Base-by-base conservation (phyloP, 192 early-diverging fungal species). In the Coemansia sp. region DNA sequence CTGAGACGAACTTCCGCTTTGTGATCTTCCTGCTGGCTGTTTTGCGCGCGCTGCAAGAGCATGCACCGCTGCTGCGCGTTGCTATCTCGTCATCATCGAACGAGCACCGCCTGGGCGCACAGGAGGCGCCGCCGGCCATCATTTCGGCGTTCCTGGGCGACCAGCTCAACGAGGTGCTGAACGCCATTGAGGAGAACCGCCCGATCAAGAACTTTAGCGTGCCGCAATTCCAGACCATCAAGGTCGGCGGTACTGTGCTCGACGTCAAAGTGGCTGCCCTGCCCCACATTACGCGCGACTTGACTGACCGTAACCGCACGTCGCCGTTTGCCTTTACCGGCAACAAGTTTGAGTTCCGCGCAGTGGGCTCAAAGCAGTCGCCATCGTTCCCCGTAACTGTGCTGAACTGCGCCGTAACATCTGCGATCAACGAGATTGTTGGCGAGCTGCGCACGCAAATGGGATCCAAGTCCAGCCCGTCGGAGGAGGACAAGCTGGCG, bases 281-380 rank as follows among this genome's bases (percentile, higher is more conserved):
- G 47, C 95, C 97, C 60, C 83, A 85, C 69, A 94, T 99, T 68
- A 67, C 89, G 17, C 93, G 97, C 73, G 97, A 99, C 81, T 81
- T 99, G 72, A 99, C 97, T 17, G 97, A 99, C 82, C 93, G 97
- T 83, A 99, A 99, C 89, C 92, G 95, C 72, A 99, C 97, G 28
- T 97, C 94, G 56, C 95, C 97, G 38, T 97, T 99, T 61, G 97
- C 97, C 56, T 99, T 99, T 78, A 99, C 97, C 61, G 97, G 97
- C 42, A 99, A 99, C 90, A 99, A 99, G 87, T 99, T 99, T 67
- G 97, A 99, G 86, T 98, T 97, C 94, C 92, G 94, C 81, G 94
- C 97, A 44, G 95, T 97, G 25, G 97, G 97, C 44, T 95, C 97
- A 66, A 96, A 96, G 85, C 94, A 96, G 82, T 95, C 93, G 18